Conservation (phyloP, 257 asterid genomes). For the Solanum paucissectum region DNA sequence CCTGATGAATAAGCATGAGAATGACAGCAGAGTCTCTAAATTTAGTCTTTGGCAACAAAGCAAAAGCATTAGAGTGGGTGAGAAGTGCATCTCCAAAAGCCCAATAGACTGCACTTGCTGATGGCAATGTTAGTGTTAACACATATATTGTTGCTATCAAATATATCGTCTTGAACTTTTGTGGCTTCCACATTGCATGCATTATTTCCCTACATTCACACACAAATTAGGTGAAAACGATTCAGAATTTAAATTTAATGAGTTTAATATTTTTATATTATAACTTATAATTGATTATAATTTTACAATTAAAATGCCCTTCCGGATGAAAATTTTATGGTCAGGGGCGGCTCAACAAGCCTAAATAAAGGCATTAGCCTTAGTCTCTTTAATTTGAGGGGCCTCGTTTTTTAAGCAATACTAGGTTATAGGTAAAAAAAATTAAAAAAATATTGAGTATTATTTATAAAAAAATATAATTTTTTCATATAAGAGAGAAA, state of each 20-base stretch:
- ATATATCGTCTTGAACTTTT: conserved; percentile 66
- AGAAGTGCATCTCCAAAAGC: conserved; percentile 71
- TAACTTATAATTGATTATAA: neutral
- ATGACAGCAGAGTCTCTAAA: conserved; percentile 74
- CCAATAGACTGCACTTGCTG: conserved; percentile 91
- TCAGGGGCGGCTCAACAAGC: neutral
- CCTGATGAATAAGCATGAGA: conserved; percentile 93
- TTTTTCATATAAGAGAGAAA: neutral
- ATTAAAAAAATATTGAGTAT: no score
- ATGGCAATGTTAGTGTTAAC: conserved; percentile 66
- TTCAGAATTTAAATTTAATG: neutral
- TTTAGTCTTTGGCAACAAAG: conserved; percentile 68
- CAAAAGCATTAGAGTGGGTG: conserved; percentile 60
- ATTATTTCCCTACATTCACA: conserved; percentile 47
- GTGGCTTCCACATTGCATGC: conserved; percentile 97
- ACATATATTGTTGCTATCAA: conserved; percentile 69
- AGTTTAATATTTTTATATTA: neutral
- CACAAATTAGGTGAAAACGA: neutral
- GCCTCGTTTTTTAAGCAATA: neutral
- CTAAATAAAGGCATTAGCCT: neutral
- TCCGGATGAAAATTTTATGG: no score
- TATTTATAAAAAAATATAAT: no score
- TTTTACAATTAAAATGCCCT: neutral
- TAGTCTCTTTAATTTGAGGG: neutral
- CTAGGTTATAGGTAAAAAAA: neutral